Conservation (phyloP, 306 rosid genomes). For the Sphenostylis stenocarpa region DNA sequence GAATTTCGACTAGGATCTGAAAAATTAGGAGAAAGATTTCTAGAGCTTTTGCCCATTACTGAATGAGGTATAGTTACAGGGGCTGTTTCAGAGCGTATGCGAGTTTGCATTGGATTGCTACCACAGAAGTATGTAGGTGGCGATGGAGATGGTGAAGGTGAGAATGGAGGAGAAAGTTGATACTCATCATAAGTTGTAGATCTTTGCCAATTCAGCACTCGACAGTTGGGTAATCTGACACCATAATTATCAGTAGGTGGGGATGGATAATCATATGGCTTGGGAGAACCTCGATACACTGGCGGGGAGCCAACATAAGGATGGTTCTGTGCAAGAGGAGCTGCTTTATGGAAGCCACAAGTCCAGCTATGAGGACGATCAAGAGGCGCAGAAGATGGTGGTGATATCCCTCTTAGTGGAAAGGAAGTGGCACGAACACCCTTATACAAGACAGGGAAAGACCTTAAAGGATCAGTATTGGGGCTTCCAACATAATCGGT, state of each 20-base stretch:
- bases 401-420: constrained; percentile 49
- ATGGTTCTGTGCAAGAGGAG: constrained; percentile 50
- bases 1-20: constrained; percentile 75
- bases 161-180: constrained; percentile 92
- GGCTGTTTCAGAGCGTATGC: constrained; percentile 66
- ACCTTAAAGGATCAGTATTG: constrained; percentile 68
- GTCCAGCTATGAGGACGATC: constrained; percentile 86
- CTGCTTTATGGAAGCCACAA: constrained; percentile 63
- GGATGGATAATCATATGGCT: constrained; percentile 57
- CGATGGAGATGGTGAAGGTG: constrained; percentile 75
- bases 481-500: constrained; percentile 91
- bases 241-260: constrained; percentile 55
- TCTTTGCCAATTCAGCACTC: constrained; percentile 44
- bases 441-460: constrained; percentile 57
- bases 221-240: constrained; percentile 45
- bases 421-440: constrained; percentile 60
- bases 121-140: constrained; percentile 53
- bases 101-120: constrained; percentile 51
- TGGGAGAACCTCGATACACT: constrained; percentile 53
- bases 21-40: constrained; percentile 68
- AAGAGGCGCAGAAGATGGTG: constrained; percentile 46
- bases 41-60: constrained; percentile 48
- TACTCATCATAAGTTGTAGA: constrained; percentile 57
- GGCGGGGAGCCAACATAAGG: constrained; percentile 65
- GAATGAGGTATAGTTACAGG: constrained; percentile 80